Conservation (phyloP, 108 stramenopile species). For the Mediolabrus comicus region DNA sequence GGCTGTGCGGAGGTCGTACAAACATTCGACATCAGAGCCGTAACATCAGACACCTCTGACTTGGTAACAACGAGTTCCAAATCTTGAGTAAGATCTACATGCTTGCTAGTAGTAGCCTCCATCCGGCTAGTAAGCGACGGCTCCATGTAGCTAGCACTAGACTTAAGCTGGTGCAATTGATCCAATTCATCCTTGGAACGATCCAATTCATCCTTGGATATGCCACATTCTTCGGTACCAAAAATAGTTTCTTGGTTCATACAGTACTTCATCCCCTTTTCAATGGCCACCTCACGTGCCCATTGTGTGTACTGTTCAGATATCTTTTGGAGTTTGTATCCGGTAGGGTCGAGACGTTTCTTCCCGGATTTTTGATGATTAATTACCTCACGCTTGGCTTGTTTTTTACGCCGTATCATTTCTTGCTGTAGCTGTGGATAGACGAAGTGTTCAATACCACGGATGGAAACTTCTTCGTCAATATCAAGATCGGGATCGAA, state of each 20-base stretch:
- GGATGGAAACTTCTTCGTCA: constrained; percentile 18
- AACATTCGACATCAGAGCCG: background rate
- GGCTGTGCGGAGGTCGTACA: background rate
- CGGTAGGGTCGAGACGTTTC: constrained; percentile 35
- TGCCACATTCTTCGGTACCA: background rate
- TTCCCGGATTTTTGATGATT: constrained; percentile 3
- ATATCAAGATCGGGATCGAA: constrained; percentile 14
- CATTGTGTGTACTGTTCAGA: constrained; percentile 22
- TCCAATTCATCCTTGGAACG: background rate
- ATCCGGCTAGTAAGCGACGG: too few species aligned
- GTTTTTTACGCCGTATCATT: constrained; percentile 41
- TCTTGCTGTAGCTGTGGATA: constrained; percentile 38
- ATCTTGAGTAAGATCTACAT: background rate
- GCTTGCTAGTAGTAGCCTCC: background rate
- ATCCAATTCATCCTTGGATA: background rate
- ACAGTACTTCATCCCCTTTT: constrained; percentile 33
- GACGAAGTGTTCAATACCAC: constrained; percentile 45
- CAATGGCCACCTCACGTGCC: constrained; percentile 37
- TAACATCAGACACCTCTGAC: background rate
- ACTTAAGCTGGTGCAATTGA: background rate
- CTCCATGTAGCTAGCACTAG: background rate
- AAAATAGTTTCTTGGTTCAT: background rate
- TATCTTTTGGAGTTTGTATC: constrained; percentile 27
- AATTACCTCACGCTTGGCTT: constrained; percentile 28
- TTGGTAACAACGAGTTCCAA: too few species aligned